Base-by-base conservation (phyloP, 495 filamentous ascomycete genomes). In the Trypethelium eluteriae region DNA sequence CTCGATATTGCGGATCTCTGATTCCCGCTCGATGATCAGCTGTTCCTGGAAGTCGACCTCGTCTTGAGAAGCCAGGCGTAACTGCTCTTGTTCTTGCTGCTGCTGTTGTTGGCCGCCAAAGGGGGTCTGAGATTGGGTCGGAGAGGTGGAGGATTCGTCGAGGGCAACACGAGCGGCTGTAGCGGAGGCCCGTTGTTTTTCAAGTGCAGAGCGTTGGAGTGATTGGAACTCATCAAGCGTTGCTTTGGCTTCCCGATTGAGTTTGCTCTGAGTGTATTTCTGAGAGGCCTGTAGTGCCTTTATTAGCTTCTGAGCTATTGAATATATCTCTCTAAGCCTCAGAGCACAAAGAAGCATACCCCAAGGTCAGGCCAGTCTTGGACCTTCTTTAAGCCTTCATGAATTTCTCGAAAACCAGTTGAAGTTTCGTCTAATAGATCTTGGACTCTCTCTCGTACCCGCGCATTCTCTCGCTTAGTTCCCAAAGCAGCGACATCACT, bases 21-120 rank as follows among this genome's bases (percentile, higher is more conserved):
- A 83, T 75, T 99, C 94, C 18, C 94, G 91, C 81, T 98, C 93
- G 68, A 93, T 85, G 74, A 99, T 98, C 41, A 99, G 79, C 11
- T 88, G 86, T 68, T 98, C 95, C 73, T 99, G 95, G 80, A 98
- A 99, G 72, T 98, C 92, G 62, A 99, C 94, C 72, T 99, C 94
- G 73, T 90, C 88, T 74, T 99, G 94, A 44, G 92, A 84, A 1
- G 94, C 94, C 1, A 98, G 83, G 16, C 88, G 89, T 36, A 88
- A 80, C 71, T 90, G 84, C 69, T 94, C 86, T 73, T 93, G 85
- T 64, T 93, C 82, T 72, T 92, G 89, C 63, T 84, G 81, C 63
- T 83, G 81, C 38, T 83, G 80, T 66, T 67, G 78, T 70, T 70
- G 74, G 32, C 53, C 53, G 18, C 53, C 53, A 36, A 59, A 59